These are phyloP conservation scores for Hypoxylon sp. DNA, from an alignment of 2,329 filamentous ascomycete species.

Conservation along the genomic window DNA sequence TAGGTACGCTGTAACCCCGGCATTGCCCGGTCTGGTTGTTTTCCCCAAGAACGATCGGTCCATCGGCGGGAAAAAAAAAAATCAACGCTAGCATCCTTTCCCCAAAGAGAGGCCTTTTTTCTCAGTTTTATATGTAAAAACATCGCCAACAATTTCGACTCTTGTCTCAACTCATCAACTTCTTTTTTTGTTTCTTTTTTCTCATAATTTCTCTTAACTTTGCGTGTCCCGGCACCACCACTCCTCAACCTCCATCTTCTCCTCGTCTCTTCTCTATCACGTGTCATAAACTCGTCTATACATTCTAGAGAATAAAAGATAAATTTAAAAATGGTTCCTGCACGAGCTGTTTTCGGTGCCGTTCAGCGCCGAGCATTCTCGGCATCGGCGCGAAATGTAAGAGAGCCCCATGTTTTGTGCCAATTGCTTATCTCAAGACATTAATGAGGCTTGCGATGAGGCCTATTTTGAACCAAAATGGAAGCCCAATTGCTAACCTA, in stretches of 20 bases:
- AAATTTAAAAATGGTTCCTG: constrained; percentile 50
- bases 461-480: neutral
- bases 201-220: neutral
- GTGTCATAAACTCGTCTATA: constrained; percentile 2
- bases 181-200: neutral
- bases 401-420: constrained; percentile 48
- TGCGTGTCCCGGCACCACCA: neutral
- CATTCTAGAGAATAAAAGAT: constrained; percentile 18
- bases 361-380: constrained; percentile 86
- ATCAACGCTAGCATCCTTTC: neutral
- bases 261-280: constrained; percentile 7
- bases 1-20: constrained; percentile 22
- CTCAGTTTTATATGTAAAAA: constrained; percentile 5
- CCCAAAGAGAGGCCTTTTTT: constrained; percentile 6
- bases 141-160: constrained; percentile 20
- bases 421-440: constrained; percentile 8
- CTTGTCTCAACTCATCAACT: constrained; percentile 13
- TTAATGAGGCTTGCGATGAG: neutral
- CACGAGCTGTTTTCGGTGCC: constrained; percentile 54
- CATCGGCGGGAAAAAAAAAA: constrained; percentile 32
- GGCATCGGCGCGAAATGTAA: constrained; percentile 81
- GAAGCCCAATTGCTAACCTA: constrained; percentile 32
- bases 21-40: constrained; percentile 19
- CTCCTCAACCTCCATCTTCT: neutral
- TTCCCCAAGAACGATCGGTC: constrained; percentile 13